Conservation (phyloP, 1,139 yeast species). For the Meyerozyma athensensis region DNA sequence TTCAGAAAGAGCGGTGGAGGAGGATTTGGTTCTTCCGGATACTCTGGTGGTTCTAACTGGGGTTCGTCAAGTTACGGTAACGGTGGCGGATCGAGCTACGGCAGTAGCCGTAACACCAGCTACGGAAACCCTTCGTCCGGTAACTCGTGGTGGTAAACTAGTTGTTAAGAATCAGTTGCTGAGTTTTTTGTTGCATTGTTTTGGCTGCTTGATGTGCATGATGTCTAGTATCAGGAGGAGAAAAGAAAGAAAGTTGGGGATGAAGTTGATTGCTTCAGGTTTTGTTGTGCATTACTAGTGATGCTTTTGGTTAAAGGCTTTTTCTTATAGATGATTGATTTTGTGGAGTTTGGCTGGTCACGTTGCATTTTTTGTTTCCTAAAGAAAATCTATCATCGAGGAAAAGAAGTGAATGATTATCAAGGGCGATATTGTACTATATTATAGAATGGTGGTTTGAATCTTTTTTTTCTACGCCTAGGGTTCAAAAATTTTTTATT, state of each 20-base stretch:
- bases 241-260: neutral
- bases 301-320: conserved; percentile 3
- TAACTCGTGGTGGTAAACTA: conserved; percentile 39
- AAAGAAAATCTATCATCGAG: neutral
- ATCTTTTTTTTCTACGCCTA: conserved; percentile 3
- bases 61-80: conserved; percentile 18
- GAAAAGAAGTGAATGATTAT: conserved; percentile 1
- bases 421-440: conserved; percentile 3
- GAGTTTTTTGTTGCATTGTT: conserved; percentile 1
- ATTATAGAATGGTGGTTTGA: conserved; percentile 3
- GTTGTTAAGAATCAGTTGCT: no score
- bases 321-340: conserved; percentile 4
- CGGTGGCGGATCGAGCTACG: conserved; percentile 15
- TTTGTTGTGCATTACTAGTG: conserved; percentile 1
- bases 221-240: conserved; percentile 1
- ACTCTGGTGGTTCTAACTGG: conserved; percentile 5
- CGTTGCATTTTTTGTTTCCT: neutral
- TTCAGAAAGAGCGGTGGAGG: conserved; percentile 47
- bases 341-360: conserved; percentile 3
- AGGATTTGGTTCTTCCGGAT: conserved; percentile 12
- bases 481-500: conserved; percentile 3
- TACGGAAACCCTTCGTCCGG: conserved; percentile 33
- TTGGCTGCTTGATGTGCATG: conserved; percentile 3
- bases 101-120: conserved; percentile 17
- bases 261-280: neutral